Conservation (phyloP, 805 yeast species). For the Priceomyces fermenticarens region DNA sequence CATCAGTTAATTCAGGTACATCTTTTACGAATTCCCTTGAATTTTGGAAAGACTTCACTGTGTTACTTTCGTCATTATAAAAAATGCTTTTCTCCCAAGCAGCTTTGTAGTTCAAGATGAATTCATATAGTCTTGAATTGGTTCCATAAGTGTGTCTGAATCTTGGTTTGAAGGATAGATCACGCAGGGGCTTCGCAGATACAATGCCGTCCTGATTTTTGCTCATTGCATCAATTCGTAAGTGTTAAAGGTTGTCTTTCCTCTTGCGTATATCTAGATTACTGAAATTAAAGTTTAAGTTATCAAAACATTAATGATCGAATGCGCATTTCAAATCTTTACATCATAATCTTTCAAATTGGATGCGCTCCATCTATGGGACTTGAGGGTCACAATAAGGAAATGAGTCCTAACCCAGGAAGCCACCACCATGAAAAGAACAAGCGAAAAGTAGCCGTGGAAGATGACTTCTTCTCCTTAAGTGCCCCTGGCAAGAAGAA, state of each 20-base stretch:
- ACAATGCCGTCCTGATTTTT: conserved; percentile 1
- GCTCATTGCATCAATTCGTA: background rate
- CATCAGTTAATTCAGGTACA: background rate
- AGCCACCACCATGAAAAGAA: background rate
- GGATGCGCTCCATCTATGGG: too few species aligned
- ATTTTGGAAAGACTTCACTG: conserved; percentile 7
- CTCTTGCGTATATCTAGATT: background rate
- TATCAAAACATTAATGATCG: too few species aligned
- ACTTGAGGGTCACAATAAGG: too few species aligned
- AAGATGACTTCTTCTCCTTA: conserved; percentile 32
- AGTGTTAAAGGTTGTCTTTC: background rate
- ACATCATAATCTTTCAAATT: too few species aligned
- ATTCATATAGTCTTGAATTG: conserved; percentile 40
- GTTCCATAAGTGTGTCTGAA: conserved; percentile 46
- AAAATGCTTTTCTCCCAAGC: conserved; percentile 51
- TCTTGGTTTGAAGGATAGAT: conserved; percentile 27
- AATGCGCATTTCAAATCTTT: too few species aligned
- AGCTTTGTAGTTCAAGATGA: conserved; percentile 42
- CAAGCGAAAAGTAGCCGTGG: conserved; percentile 8
- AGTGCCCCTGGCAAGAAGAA: conserved; percentile 11
- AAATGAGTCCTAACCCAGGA: too few species aligned
- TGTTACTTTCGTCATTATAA: conserved; percentile 29
- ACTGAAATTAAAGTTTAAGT: too few species aligned
- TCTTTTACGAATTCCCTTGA: conserved; percentile 2
- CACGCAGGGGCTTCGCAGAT: conserved; percentile 13